Evolutionary conservation across 176 grass and related monocot species (phyloP).

Genomic region (Panicum miliaceum): DNA sequence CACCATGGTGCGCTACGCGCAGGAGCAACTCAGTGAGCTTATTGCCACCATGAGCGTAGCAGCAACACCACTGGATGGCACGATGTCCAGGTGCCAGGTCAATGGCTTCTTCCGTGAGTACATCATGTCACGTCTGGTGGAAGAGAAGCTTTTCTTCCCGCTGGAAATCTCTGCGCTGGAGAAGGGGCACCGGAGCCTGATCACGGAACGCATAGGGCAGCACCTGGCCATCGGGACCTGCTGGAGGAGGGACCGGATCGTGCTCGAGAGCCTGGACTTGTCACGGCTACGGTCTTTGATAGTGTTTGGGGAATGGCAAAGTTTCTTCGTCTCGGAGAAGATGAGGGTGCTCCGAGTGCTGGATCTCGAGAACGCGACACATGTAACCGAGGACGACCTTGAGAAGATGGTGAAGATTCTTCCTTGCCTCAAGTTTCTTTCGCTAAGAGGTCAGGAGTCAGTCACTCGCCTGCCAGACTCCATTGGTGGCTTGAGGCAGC

Average conservation of each 20-base stretch:
- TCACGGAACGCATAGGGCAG: not conserved
- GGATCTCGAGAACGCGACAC: not conserved
- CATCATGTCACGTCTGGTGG: not conserved
- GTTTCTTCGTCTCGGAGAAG: not conserved
- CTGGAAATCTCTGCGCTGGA: not conserved
- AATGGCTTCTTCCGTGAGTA: not conserved
- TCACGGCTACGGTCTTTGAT: constrained; percentile 16
- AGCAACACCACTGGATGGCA: too few relatives aligned
- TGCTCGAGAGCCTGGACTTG: not conserved
- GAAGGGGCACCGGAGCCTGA: too few relatives aligned
- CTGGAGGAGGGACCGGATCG: not conserved
- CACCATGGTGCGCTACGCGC: not conserved
- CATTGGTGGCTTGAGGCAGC: not conserved
- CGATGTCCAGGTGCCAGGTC: not conserved
- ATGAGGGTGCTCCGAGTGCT: constrained; percentile 28
- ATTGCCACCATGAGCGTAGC: too few relatives aligned
- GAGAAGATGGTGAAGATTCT: not conserved
- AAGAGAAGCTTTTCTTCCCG: not conserved
- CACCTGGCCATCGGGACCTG: not conserved
- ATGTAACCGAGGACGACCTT: rapidly evolving
- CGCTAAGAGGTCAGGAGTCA: not conserved
- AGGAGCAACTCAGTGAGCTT: not conserved
- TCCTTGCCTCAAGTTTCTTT: not conserved
- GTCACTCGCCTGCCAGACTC: not conserved
- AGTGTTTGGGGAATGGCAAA: not conserved